Base-by-base conservation (phyloP, 192 early-diverging fungal species). In the Chytriomyces confervae region DNA sequence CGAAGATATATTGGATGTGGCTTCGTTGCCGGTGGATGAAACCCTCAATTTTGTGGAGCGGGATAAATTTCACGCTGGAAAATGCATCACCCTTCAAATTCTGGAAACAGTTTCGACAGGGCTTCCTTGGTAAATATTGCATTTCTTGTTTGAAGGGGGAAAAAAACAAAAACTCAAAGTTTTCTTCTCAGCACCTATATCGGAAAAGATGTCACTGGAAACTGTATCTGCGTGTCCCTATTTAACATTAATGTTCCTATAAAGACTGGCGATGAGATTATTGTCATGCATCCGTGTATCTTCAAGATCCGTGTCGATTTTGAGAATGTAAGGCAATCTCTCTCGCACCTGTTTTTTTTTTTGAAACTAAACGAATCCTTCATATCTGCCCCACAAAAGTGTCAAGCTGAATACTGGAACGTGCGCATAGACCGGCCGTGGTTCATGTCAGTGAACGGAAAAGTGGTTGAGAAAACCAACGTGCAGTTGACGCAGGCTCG, bases 371-470 rank as follows among this genome's bases (percentile, higher is more conserved):
- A 36, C 36, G 36, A 36, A 36, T 20, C 16, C 53, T n/a, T 57
- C 50, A 53, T 3, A 20, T 7, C 11, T 20, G 29, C 11, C 11
- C 13, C 47, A 10, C 36, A 23, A 44, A 20, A 74, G 72, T 60
- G 53, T 43, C 16, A 74, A 13, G 53, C 46, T 9, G 27, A 74
- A 13, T 74, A 63, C 43, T 11, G 61, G 23, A 74, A 74, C 45
- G 18, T 74, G 5, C 72, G 72, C 11, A 63, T 74, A 11, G 72
- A 74, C 44, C 9, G 23, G 0, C 72, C 72, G 9, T 61, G 50
- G 49, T 23, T 62, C 4, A 13, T 74, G 53, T 16, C 53, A 18
- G 62, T 74, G 61, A 74, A 74, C 48, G 72, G 72, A 18, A 61
- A 63, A 27, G 18, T 61, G 7, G 53, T 74, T 5, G 49, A 20